Conservation (phyloP, 306 rosid species). For the Quercus alba region DNA sequence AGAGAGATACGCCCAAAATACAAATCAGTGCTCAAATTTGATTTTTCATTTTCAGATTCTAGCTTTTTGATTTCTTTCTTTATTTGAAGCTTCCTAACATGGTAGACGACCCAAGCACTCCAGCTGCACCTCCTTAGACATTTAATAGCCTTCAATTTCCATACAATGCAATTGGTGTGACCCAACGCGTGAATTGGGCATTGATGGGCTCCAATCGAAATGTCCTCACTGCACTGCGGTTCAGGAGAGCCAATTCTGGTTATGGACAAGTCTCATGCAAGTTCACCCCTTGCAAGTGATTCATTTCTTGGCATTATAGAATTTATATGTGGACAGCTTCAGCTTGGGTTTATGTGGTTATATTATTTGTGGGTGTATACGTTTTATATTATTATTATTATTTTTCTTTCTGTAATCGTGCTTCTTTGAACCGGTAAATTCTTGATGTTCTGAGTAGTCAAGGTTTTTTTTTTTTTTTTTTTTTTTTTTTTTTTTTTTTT, state of each 20-base stretch:
- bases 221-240: conserved; percentile 61
- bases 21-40: no score
- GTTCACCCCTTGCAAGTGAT: conserved; percentile 61
- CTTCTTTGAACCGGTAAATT: not conserved
- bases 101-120: no score
- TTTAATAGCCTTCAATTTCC: conserved; percentile 50
- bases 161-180: conserved; percentile 53
- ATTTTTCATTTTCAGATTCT: no score
- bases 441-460: not conserved
- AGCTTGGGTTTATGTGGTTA: not conserved
- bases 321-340: not conserved
- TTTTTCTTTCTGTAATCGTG: not conserved
- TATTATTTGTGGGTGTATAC: not conserved
- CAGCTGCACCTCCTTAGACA: no score
- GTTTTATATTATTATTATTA: not conserved
- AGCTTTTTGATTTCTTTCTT: no score
- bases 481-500: no score
- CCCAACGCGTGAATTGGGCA: conserved; percentile 53
- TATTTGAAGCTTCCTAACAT: no score
- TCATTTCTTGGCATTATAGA: not conserved
- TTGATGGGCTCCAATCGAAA: conserved; percentile 58
- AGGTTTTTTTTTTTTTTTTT: not conserved
- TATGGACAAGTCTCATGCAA: conserved; percentile 60
- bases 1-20: no score
- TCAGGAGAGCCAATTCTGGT: conserved; percentile 77